Base-by-base conservation (phyloP, 2,329 filamentous ascomycete species). In the Rutstroemia sp. region DNA sequence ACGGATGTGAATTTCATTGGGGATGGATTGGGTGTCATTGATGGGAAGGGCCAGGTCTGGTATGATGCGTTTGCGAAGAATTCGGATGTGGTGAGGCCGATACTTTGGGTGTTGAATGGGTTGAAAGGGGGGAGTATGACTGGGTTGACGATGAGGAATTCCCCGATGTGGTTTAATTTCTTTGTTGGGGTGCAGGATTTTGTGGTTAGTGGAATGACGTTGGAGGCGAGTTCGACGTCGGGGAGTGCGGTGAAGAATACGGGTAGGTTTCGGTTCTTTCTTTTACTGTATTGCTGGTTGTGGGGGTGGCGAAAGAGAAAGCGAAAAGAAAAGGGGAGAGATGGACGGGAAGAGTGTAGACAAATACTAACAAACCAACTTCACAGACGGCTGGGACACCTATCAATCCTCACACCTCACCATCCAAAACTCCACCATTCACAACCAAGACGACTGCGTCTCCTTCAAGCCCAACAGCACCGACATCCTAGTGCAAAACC, bases 381-480 rank as follows among this genome's bases (percentile, higher is more conserved):
- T 3, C 23, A 23, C 4, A 54, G 51, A 54, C 9, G 51, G 51
- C 19, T 54, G 51, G 51, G 51, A 54, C n/a, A 54, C 51, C 23
- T 54, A 54, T 23, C 51, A 27, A 8, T 54, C 51, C 30, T 54
- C 51, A 1, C 51, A 54, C 8, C 48, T 54, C 9, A 54, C 51
- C 12, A 48, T 54, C n/a, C 42, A 54, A 40, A 54, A 54, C n/a
- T 54, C 51, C 6, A 54, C 51, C 7, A 54, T 54, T 4, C 9
- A 48, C 16, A 54, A 54, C 6, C 47, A 42, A 10, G 78, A 81
- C 63, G 78, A 81, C 60, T 73, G 73, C 58, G 77, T 83, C 50
- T 73, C 76, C 1, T 65, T 76, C 48, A 83, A 83, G 65, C 76
- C 72, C 27, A 83, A 83, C 63, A 76, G 73, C 40, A 80, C 75